phyloP scores from a whole-genome alignment of 2,329 filamentous ascomycete genomes.

The Apiospora sp. region DNA sequence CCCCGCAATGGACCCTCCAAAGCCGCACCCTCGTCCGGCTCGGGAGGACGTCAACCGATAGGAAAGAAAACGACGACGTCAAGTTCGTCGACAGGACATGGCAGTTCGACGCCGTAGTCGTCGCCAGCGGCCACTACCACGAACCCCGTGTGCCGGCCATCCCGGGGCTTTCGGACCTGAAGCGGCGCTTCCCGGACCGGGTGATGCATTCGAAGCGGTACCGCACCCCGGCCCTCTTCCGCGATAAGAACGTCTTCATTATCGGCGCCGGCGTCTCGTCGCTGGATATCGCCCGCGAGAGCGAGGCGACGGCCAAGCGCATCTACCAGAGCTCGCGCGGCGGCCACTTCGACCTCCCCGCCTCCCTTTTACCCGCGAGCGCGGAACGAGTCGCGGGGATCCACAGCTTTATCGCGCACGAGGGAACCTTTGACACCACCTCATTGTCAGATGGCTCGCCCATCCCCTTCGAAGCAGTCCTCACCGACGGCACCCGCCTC shows the following conservation, averaged over 20 bases:
- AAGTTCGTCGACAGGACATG: constrained; percentile 41
- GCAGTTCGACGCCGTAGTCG: constrained; percentile 70
- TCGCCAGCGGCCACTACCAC: constrained; percentile 73
- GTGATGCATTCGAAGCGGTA: constrained; percentile 79
- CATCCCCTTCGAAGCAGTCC: constrained; percentile 45
- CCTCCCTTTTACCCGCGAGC: constrained; percentile 60
- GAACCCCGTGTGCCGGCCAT: constrained; percentile 68
- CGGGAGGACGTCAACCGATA: no score
- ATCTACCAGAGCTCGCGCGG: constrained; percentile 63
- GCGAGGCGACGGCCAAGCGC: constrained; percentile 45
- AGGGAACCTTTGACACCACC: neutral
- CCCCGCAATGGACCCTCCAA: constrained; percentile 56
- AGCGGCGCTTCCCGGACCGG: constrained; percentile 56
- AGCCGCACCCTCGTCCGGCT: constrained; percentile 51
- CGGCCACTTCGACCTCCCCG: constrained; percentile 66
- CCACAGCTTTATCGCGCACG: constrained; percentile 46
- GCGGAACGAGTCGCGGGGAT: constrained; percentile 61
- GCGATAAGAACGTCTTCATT: constrained; percentile 58
- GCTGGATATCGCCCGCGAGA: constrained; percentile 52
- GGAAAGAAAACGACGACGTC: no score
- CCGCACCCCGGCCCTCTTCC: constrained; percentile 65
- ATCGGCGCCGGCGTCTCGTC: constrained; percentile 60
- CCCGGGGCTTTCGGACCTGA: constrained; percentile 65
- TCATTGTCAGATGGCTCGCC: constrained; percentile 36
- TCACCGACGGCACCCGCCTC: constrained; percentile 62